phyloP scores from a whole-genome alignment of 306 rosid species.

The Acacia acuminata region DNA sequence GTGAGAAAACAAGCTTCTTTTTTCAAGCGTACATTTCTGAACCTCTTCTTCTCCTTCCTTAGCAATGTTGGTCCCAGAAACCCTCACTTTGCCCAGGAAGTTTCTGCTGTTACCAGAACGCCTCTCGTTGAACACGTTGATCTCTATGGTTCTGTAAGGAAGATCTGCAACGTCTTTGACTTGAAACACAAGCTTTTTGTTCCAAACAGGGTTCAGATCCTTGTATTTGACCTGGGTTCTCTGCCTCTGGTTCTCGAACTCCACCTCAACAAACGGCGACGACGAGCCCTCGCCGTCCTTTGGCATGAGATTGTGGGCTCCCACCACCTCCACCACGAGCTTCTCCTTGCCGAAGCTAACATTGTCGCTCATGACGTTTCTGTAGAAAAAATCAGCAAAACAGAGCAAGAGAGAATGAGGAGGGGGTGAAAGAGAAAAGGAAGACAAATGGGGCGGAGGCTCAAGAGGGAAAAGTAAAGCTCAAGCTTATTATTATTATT shows the following conservation, averaged over 20 bases:
- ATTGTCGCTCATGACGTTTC: constrained; percentile 31
- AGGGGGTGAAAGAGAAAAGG: background rate
- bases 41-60: constrained; percentile 49
- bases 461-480: background rate
- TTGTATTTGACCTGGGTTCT: constrained; percentile 61
- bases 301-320: constrained; percentile 70
- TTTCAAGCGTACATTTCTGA: constrained; percentile 53
- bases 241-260: constrained; percentile 57
- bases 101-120: constrained; percentile 54
- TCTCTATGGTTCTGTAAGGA: constrained; percentile 59
- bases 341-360: constrained; percentile 35
- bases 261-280: constrained; percentile 58
- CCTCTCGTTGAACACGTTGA: constrained; percentile 59
- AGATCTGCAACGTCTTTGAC: constrained; percentile 48
- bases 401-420: background rate
- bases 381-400: background rate
- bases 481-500: background rate
- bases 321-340: constrained; percentile 61
- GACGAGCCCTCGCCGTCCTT: constrained; percentile 71
- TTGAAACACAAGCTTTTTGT: constrained; percentile 57
- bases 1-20: constrained; percentile 64
- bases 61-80: constrained; percentile 52
- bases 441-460: background rate
- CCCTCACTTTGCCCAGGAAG: constrained; percentile 62
- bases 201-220: constrained; percentile 65